phyloP scores from a whole-genome alignment of 2,329 filamentous ascomycete species.

The Exophiala xenobiotica region DNA sequence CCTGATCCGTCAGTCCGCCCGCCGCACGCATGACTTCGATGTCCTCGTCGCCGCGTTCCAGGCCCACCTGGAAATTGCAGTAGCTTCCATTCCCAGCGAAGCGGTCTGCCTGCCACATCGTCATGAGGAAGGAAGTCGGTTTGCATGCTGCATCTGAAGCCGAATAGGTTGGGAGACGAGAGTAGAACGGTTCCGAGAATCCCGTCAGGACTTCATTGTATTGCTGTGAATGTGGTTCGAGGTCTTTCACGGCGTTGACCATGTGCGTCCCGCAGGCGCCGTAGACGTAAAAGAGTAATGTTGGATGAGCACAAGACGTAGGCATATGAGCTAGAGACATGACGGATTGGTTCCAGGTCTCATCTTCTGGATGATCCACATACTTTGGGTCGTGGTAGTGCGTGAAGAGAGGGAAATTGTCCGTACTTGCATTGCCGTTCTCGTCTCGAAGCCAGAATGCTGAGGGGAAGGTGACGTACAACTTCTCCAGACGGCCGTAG shows the following conservation, averaged over 20 bases:
- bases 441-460: constrained; percentile 68
- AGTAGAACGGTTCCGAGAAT: constrained; percentile 78
- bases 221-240: constrained; percentile 43
- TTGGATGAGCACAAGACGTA: constrained; percentile 64
- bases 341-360: constrained; percentile 71
- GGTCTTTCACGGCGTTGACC: constrained; percentile 35
- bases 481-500: constrained; percentile 49
- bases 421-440: constrained; percentile 35
- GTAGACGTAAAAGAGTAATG: constrained; percentile 71
- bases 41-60: constrained; percentile 69
- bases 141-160: constrained; percentile 55
- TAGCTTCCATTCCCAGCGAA: constrained; percentile 81
- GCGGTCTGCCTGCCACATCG: constrained; percentile 75
- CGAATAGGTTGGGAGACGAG: constrained; percentile 68
- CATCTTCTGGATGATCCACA: constrained; percentile 58
- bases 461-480: constrained; percentile 66
- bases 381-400: constrained; percentile 75
- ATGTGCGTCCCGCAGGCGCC: constrained; percentile 39
- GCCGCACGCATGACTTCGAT: constrained; percentile 61
- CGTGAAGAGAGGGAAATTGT: constrained; percentile 60
- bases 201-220: constrained; percentile 57
- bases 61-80: constrained; percentile 76
- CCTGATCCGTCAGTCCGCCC: constrained; percentile 43
- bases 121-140: constrained; percentile 65
- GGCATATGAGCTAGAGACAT: constrained; percentile 73